phyloP scores from a whole-genome alignment of 2,329 filamentous ascomycete species.

The Ophiocordyceps camponoti-rufipedis region DNA sequence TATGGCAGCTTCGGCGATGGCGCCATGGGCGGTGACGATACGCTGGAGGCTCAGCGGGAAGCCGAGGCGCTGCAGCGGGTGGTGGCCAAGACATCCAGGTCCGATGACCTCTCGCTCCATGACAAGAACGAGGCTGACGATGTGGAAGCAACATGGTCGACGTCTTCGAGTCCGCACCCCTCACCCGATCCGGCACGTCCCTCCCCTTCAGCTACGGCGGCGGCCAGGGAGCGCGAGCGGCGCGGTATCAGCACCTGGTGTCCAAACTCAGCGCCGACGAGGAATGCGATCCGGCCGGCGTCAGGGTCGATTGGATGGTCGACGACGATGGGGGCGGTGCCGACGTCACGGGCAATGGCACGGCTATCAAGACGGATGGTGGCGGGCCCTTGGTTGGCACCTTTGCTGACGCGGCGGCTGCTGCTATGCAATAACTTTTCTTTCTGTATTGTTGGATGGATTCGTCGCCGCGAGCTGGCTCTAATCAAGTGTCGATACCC shows the following conservation, averaged over 20 bases:
- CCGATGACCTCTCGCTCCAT: slow-evolving; percentile 8
- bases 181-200: slow-evolving; percentile 15
- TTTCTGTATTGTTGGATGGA: not conserved
- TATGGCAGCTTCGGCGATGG: slow-evolving; percentile 47
- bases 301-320: slow-evolving; percentile 36
- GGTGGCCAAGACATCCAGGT: slow-evolving; percentile 47
- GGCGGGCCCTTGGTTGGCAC: slow-evolving; percentile 34
- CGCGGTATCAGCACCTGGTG: slow-evolving; percentile 43
- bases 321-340: slow-evolving; percentile 34
- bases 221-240: slow-evolving; percentile 35
- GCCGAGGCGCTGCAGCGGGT: slow-evolving; percentile 46
- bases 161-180: slow-evolving; percentile 45
- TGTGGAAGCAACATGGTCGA: slow-evolving; percentile 39
- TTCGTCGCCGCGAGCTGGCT: not conserved
- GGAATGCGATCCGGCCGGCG: slow-evolving; percentile 18
- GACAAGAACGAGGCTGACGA: not conserved
- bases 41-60: slow-evolving; percentile 43
- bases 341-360: slow-evolving; percentile 14
- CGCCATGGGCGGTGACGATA: slow-evolving; percentile 34
- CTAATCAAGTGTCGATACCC: not conserved
- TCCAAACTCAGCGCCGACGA: slow-evolving; percentile 35
- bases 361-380: slow-evolving; percentile 15
- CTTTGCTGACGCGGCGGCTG: slow-evolving; percentile 39
- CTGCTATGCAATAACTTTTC: slow-evolving; percentile 18
- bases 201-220: slow-evolving; percentile 28